Conservation (phyloP, 768 basidiomycete genomes). For the Hygrophoropsis aurantiaca region DNA sequence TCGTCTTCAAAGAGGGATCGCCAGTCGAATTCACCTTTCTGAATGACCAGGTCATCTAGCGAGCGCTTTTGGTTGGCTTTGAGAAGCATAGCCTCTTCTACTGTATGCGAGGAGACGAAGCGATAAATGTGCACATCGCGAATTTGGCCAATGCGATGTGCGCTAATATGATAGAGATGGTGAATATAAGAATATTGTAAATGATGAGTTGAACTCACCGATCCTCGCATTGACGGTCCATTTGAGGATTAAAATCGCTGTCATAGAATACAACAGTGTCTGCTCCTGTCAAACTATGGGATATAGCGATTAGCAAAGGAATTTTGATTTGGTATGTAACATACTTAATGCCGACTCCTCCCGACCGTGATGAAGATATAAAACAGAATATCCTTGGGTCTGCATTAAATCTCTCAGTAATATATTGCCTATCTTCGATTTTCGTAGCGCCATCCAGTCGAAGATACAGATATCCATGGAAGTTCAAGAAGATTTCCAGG, state of each 20-base stretch:
- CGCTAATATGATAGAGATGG: constrained; percentile 49
- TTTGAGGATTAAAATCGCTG: constrained; percentile 96
- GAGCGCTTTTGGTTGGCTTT: constrained; percentile 98
- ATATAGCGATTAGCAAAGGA: constrained; percentile 16
- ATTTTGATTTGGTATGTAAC: constrained; percentile 29
- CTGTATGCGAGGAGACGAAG: constrained; percentile 85
- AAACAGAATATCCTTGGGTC: constrained; percentile 83
- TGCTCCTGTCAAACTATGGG: constrained; percentile 71
- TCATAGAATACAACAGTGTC: constrained; percentile 98
- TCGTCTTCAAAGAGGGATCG: constrained; percentile 72
- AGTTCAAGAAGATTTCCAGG: constrained; percentile 88
- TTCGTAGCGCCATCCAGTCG: constrained; percentile 94
- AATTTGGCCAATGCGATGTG: constrained; percentile 97
- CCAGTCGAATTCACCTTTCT: constrained; percentile 95
- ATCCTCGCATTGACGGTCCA: constrained; percentile 97
- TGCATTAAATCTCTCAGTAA: constrained; percentile 84
- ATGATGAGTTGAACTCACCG: constrained; percentile 42
- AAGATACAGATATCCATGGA: constrained; percentile 91
- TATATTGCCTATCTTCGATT: constrained; percentile 90
- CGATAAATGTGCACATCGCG: constrained; percentile 96
- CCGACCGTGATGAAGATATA: constrained; percentile 78
- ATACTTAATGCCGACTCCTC: constrained; percentile 94
- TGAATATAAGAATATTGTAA: constrained; percentile 3
- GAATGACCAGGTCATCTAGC: constrained; percentile 88
- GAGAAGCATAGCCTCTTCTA: constrained; percentile 94